Evolutionary conservation across 495 filamentous ascomycete genomes (phyloP), one percentile per base, ranked within the genome.

Genomic region (Cairneyella variabilis): DNA sequence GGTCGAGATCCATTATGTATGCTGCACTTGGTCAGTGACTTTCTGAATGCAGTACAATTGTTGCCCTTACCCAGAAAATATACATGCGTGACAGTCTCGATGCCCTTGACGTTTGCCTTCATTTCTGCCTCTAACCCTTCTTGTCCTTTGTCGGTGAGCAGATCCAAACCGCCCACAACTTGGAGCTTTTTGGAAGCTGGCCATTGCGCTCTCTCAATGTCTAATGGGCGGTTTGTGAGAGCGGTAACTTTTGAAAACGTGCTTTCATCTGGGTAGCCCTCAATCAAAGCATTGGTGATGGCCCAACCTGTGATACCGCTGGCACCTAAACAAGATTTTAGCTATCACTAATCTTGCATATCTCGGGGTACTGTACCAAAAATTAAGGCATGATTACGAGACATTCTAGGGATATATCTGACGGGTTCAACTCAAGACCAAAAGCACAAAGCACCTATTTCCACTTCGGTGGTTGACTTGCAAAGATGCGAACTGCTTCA

Each of bases 241-340:
- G 72, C 72, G 4, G 72, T 74, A n/a, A 76, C 66, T 47, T 62
- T 67, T 3, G 45, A 45, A 57, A 76, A 76, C 10, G 60, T 59
- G 22, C 66, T 69, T 14, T 64, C 44, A 7, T 62, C 57, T 5
- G 73, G 73, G 51, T 75, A 76, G 39, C 61, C 70, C 22, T 63
- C 55, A 10, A 76, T 59, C 17, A 76, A 58, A 25, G 64, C 57
- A 53, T 75, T 76, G 12, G 67, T 66, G 20, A 75, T 63, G n/a
- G 72, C 72, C 73, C 72, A 76, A 48, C 72, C 72, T 37, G 66
- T 68, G 43, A 76, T 74, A n/a, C 73, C 72, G 28, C 53, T 56
- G 14, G 57, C 57, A 41, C 57, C 57, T 60, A n/a, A n/a, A 34
- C 17, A 46, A 7, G 16, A 22, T 42, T 26, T 42, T 18, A 43